phyloP scores from a whole-genome alignment of 2,329 filamentous ascomycete species.

The Didymella lethalis region DNA sequence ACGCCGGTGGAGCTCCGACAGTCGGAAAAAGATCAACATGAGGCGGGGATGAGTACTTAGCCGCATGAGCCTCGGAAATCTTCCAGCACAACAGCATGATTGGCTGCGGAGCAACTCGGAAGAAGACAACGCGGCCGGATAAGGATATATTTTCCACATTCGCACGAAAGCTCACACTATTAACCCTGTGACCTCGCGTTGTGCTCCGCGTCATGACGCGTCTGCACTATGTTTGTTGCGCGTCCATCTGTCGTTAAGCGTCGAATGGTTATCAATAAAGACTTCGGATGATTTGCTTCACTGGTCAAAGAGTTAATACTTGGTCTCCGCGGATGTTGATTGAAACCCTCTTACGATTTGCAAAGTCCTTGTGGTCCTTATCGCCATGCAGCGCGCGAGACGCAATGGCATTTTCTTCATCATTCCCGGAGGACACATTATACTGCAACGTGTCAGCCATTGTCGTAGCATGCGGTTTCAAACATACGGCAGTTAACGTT shows the following conservation, averaged over 20 bases:
- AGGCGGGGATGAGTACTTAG: constrained; percentile 38
- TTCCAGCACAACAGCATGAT: constrained; percentile 21
- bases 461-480: neutral
- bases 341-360: constrained; percentile 34
- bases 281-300: constrained; percentile 45
- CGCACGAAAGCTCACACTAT: neutral
- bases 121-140: constrained; percentile 18
- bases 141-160: constrained; percentile 34
- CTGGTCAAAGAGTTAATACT: constrained; percentile 27
- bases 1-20: constrained; percentile 37
- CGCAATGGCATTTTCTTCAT: constrained; percentile 49
- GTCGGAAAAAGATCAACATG: constrained; percentile 36
- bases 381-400: constrained; percentile 43
- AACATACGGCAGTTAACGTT: constrained; percentile 45
- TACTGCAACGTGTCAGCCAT: constrained; percentile 39
- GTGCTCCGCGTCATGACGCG: neutral
- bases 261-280: constrained; percentile 33
- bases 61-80: constrained; percentile 31
- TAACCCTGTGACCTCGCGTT: constrained; percentile 19
- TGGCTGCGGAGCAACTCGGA: constrained; percentile 21
- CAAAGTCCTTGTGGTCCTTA: constrained; percentile 50
- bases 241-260: neutral
- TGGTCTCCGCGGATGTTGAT: neutral
- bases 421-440: constrained; percentile 46
- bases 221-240: neutral